phyloP scores from a whole-genome alignment of 2,329 filamentous ascomycete genomes.

The Arthrinium puccinioides region DNA sequence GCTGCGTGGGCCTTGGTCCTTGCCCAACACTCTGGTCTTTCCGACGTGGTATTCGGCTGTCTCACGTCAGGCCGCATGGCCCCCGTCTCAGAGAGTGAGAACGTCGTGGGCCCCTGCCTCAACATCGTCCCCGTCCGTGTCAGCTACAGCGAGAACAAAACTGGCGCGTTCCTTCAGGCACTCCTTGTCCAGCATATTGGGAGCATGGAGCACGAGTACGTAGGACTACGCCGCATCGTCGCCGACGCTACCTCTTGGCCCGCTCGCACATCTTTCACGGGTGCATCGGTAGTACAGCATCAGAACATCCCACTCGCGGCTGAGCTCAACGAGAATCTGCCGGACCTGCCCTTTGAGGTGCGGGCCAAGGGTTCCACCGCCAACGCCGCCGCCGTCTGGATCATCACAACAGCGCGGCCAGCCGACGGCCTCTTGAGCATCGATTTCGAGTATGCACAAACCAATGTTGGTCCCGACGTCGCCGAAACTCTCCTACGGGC shows the following conservation, averaged over 20 bases:
- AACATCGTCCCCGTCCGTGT: not conserved
- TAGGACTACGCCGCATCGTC: not conserved
- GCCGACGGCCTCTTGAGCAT: not conserved
- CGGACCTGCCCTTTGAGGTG: not conserved
- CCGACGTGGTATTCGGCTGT: constrained; percentile 31
- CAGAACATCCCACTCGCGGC: not conserved
- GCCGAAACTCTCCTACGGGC: not conserved
- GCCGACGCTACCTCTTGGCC: not conserved
- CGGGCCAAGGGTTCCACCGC: not conserved
- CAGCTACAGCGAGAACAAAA: not conserved
- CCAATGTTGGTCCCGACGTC: not conserved
- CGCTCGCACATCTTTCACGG: not conserved
- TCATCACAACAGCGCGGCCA: not conserved
- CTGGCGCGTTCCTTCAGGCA: not conserved
- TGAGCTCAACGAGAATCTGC: not conserved
- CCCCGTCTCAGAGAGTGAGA: not conserved
- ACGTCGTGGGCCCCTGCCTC: not conserved
- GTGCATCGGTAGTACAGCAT: not conserved
- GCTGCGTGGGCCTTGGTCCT: constrained; percentile 34
- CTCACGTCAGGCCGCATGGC: constrained; percentile 29
- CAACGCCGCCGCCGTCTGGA: not conserved
- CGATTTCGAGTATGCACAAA: not conserved
- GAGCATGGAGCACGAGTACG: not conserved
- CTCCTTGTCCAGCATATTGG: not conserved
- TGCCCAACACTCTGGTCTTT: constrained; percentile 25